Evolutionary conservation across 768 basidiomycete genomes (phyloP), one percentile per base, ranked within the genome.

Genomic region (Hygrophorus pudorinus): DNA sequence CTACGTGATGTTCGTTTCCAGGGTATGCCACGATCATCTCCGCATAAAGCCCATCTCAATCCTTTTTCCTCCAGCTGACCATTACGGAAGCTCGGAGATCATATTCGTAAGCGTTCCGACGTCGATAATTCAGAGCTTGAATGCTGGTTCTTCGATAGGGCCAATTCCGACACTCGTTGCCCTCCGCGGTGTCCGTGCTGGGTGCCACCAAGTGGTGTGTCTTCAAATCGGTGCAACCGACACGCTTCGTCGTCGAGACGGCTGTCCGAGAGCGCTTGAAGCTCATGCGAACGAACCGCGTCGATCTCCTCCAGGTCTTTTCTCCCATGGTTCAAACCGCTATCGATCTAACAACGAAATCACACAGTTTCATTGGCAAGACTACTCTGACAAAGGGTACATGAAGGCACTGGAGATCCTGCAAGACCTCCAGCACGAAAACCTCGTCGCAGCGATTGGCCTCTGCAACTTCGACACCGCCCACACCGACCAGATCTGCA

Each of bases 141-240:
- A 32, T n/a, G 41, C 44, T 36, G n/a, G n/a, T 12, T 5, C 16
- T 30, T 48, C 38, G 30, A 5, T 59, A 89, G 86, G 87, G 86
- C 10, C 76, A 82, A 58, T 85, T 84, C 61, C 72, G 72, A 53
- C 55, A 63, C 49, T 65, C 70, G 10, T 59, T 76, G 13, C 58
- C 66, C 21, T 49, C 62, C 24, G 55, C 68, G 21, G 55, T 65
- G 30, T 53, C 60, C 2, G 70, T 84, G 8, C 49, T 89, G 18
- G 82, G 85, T 34, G 85, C 81, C 1, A 91, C 89, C 2, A 91
- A 91, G 57, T 91, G 85, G 85, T 89, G 86, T 58, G 75, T 86
- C 11, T 89, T 89, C 65, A 68, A 73, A 46, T 62, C 64, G 21
- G 64, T 67, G 12, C 60, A 60, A 11, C 66, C 75, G 1, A 71